Percentiles rank a stretch among this genome's conserved stretches.
Conservation (phyloP, 805 yeast species). For the Komagataella mondaviorum region DNA sequence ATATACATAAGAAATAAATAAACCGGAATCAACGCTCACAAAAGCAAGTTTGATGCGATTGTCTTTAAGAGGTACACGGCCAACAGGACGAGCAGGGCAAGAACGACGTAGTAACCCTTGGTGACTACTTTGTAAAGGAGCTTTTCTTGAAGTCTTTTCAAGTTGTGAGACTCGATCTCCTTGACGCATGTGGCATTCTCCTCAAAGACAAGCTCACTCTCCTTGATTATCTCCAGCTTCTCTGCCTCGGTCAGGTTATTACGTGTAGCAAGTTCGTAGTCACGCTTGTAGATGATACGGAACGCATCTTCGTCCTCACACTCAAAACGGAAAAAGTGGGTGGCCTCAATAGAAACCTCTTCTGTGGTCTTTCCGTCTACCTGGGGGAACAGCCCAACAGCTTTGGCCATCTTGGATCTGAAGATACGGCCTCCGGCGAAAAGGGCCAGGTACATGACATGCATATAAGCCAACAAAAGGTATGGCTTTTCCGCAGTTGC, state of each 20-base stretch:
- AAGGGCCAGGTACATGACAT: conserved; percentile 71
- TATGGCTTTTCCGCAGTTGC: conserved; percentile 52
- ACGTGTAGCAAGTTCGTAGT: conserved; percentile 68
- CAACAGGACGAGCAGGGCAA: conserved; percentile 15
- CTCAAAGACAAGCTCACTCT: conserved; percentile 49
- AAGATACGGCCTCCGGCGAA: conserved; percentile 79
- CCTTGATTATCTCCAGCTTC: conserved; percentile 57
- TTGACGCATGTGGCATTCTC: conserved; percentile 46
- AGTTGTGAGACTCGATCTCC: conserved; percentile 58
- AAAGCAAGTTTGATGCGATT: neutral
- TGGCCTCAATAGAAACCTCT: conserved; percentile 47
- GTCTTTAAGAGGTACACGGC: neutral
- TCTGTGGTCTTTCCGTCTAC: conserved; percentile 51
- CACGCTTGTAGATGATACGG: conserved; percentile 55
- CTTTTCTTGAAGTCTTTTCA: conserved; percentile 38
- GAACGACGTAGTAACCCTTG: conserved; percentile 33
- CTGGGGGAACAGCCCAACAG: conserved; percentile 66
- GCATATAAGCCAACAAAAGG: conserved; percentile 66
- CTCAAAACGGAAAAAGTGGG: conserved; percentile 61
- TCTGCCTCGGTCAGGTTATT: conserved; percentile 55
- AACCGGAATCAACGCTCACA: neutral
- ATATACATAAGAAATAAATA: neutral
- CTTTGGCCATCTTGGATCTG: conserved; percentile 50
- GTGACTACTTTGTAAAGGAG: conserved; percentile 40
- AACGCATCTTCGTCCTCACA: conserved; percentile 49